Evolutionary conservation across 2,329 filamentous ascomycete species (phyloP), one percentile per base, ranked within the genome.

Genomic region (Cryoendolithus antarcticus): DNA sequence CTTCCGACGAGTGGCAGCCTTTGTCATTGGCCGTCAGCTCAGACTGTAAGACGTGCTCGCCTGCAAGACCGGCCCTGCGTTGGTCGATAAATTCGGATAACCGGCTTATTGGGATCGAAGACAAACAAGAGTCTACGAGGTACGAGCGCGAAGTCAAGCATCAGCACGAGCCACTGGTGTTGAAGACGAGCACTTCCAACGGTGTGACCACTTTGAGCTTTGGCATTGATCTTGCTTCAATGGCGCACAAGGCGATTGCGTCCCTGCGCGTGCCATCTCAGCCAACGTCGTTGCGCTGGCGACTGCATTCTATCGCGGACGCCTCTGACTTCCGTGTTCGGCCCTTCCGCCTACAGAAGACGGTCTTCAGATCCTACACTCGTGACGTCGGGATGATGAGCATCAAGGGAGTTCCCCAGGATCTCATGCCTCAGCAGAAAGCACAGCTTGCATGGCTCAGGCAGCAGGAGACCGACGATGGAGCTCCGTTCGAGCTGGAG

Each of bases 361-460:
- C 24, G 24, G 24, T 27, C 24, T 27, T 27, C 24, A 27, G 24
- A 27, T 4, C 24, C 24, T 27, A 27, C 24, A 27, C 24, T 27
- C 24, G 24, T 27, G 24, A 27, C 24, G 24, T 27, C 24, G 24
- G 24, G 4, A 27, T 27, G 24, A 27, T 27, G 24, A 27, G 24
- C 24, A 27, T 27, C 6, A 27, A 27, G 24, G 24, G 24, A 27
- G 24, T 27, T 27, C 24, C 24, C 7, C 24, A 27, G 7, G 24
- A 27, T 27, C 24, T 27, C 24, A 27, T 27, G 24, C 24, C 24
- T 27, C 24, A 74, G 30, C 77, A 82, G 45, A 52, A 65, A 5
- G 62, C 64, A 12, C 73, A 71, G 3, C 54, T 82, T 2, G 46
- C 55, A 0, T 82, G 77, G 77, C 79, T 79, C 74, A 50, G 62